Evolutionary conservation across 495 filamentous ascomycete species (phyloP), one percentile per base, ranked within the genome.

Genomic region (Penicillium arizonense): DNA sequence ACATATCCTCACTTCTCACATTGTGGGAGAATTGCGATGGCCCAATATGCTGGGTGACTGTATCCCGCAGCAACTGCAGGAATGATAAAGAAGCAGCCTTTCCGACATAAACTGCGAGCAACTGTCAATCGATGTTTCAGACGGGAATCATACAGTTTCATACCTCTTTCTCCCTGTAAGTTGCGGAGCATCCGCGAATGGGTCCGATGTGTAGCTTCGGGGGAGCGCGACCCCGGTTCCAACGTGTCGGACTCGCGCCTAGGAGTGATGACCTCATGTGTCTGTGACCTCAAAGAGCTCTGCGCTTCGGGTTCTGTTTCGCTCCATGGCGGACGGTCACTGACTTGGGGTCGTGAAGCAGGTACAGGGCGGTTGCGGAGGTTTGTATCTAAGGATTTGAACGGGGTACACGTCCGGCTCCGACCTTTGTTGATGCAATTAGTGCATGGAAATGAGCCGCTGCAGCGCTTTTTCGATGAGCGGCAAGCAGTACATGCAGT

Each of bases 1-100:
- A 64, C 73, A 76, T 76, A 42, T 74, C 64, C 36, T 74, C 70
- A 2, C 62, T 69, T n/a, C 57, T 64, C 39, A 64, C 55, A 56
- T 70, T 71, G 36, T 76, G 68, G 0, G 73, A 73, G 48, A 76
- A 76, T 28, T 71, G 65, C 5, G 70, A 73, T 1, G 73, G 73
- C 3, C 73, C 73, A 13, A 76, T 73, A 48, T 74, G 65, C 38
- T 74, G 70, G 7, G 66, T 72, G 30, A 76, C 70, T 0, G 64
- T 74, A 21, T 70, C 71, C 8, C 71, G 71, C 41, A 76, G 60
- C 21, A 74, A 54, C 33, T 76, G 73, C 12, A 76, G 45, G 52
- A 76, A 76, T 0, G 71, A 74, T 14, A 76, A 46, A 11, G 73
- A 73, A 2, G 73, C 71, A 5, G 71, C 70, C 32, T 70, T 69